Base-by-base conservation (phyloP, 495 filamentous ascomycete species). In the Xylaria curta region DNA sequence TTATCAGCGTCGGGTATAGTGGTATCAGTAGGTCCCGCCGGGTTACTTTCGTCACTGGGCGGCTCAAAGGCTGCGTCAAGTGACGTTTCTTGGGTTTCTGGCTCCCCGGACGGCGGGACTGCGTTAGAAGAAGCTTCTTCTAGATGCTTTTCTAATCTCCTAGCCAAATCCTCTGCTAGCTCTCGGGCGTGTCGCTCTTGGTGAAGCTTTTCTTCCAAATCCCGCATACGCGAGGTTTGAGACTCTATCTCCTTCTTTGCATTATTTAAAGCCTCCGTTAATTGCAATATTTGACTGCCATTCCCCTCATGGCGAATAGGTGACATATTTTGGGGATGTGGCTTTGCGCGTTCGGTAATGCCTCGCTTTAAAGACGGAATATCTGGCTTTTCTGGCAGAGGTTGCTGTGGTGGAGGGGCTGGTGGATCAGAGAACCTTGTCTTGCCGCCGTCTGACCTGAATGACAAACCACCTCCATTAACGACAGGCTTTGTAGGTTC, bases 401-500 rank as follows among this genome's bases (percentile, higher is more conserved):
- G 93, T 75, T 97, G 94, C 76, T 95, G 92, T 15, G 95, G 95
- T 19, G 96, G 94, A 36, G 95, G 96, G 21, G 94, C 93, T 10
- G 94, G 94, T 24, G 94, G 95, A 69, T 97, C 94, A 3, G 93
- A 95, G 72, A 97, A 97, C 56, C 93, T 80, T 80, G 88, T 78
- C 81, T 92, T 87, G 78, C 89, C 82, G 87, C 89, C 82, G 87
- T 88, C 84, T 17, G 82, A 81, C 47, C 83, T 79, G 75, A 88
- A 86, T 10, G 87, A 81, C 33, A 80, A 72, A 15, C 81, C 82
- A 58, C 87, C 87, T 9, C 81, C 78, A 66, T 85, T 82, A 6
- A 79, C 69, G 24, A 78, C 73, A 17, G 73, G 68, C 56, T 84
- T 85, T 1, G 79, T 73, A 17, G 81, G 79, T 53, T 86, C 85